These are phyloP conservation scores for Trematosphaeria pertusa DNA, from an alignment of 2,329 filamentous ascomycete genomes.

Conservation along the genomic window DNA sequence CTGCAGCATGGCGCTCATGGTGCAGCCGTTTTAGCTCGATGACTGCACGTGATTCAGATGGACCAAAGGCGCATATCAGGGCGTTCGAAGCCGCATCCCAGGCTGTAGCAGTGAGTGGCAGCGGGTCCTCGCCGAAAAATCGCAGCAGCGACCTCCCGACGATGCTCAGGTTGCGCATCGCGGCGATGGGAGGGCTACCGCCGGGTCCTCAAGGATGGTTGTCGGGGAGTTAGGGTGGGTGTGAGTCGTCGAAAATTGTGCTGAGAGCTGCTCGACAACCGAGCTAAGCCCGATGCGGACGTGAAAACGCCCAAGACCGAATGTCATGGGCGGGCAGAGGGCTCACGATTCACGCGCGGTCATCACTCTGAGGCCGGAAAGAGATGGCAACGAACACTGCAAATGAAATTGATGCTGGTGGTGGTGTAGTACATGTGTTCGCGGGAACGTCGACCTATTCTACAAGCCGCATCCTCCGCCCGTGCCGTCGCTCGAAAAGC, in stretches of 20 bases:
- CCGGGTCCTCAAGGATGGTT: conserved; percentile 16
- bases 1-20: conserved; percentile 52
- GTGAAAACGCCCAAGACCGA: too few relatives aligned
- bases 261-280: conserved; percentile 20
- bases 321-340: too few relatives aligned
- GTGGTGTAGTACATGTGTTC: conserved; percentile 43
- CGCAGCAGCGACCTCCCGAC: conserved; percentile 71
- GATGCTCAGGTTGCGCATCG: conserved; percentile 88
- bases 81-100: conserved; percentile 85
- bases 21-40: conserved; percentile 73
- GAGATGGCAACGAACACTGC: conserved; percentile 25
- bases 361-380: conserved; percentile 1
- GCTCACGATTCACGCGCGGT: conserved; percentile 5
- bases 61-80: conserved; percentile 84
- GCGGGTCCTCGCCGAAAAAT: conserved; percentile 59
- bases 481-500: conserved; percentile 21
- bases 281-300: conserved; percentile 30
- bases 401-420: conserved; percentile 46
- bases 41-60: conserved; percentile 70
- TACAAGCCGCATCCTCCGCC: conserved; percentile 34
- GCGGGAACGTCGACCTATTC: conserved; percentile 37
- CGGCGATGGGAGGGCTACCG: conserved; percentile 12
- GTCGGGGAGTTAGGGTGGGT: conserved; percentile 16
- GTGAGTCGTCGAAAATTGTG: conserved; percentile 24
- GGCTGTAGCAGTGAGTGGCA: conserved; percentile 75